A percentile compares a stretch with the other conserved stretches of the same genome.
These are phyloP conservation scores for Arthrobotrys megalospora DNA, from an alignment of 2,329 filamentous ascomycete genomes.

Conservation along the genomic window DNA sequence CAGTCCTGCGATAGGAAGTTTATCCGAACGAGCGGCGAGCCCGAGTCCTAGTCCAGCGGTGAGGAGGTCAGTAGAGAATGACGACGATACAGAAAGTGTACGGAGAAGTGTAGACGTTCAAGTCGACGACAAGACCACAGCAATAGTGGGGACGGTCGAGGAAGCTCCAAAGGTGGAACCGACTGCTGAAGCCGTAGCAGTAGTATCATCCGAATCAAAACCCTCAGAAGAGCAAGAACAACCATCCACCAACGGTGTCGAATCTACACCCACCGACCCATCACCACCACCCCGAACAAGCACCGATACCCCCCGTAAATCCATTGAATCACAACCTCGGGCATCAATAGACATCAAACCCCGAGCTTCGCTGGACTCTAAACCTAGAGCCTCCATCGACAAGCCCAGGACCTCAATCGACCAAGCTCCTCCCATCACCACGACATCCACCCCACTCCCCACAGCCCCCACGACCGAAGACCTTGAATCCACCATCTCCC, in stretches of 20 bases:
- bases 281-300: conserved; percentile 31
- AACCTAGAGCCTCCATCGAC: conserved; percentile 38
- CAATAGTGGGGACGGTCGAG: conserved; percentile 49
- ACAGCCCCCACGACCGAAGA: conserved; percentile 62
- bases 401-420: conserved; percentile 18
- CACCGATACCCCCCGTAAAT: conserved; percentile 42
- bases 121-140: conserved; percentile 60
- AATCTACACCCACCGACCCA: conserved; percentile 19
- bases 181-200: conserved; percentile 41
- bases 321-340: conserved; percentile 36
- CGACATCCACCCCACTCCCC: conserved; percentile 5
- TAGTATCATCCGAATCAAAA: conserved; percentile 18
- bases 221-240: conserved; percentile 68
- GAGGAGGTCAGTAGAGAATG: conserved; percentile 55
- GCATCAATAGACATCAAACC: conserved; percentile 27
- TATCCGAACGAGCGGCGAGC: conserved; percentile 69
- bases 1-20: conserved; percentile 72
- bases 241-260: conserved; percentile 27
- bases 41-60: conserved; percentile 69
- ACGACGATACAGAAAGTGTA: conserved; percentile 54
- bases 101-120: conserved; percentile 63
- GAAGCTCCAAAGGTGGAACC: conserved; percentile 57
- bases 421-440: not conserved
- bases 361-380: conserved; percentile 30
- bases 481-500: conserved; percentile 69